These are phyloP conservation scores for Suillus hirtellus DNA, from an alignment of 768 basidiomycete species.

Conservation along the genomic window DNA sequence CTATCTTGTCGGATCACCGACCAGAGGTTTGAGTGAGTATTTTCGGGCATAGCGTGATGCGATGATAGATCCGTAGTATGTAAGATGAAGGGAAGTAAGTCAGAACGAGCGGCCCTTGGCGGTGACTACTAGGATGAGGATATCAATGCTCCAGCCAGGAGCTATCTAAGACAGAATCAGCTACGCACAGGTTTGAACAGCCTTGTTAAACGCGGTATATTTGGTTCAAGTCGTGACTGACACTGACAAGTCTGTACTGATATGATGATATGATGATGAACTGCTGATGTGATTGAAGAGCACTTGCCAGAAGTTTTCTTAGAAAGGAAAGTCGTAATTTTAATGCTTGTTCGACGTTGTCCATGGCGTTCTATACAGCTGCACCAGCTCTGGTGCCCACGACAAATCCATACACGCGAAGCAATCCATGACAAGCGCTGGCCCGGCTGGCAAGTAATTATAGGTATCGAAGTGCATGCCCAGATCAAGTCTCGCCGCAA, in stretches of 20 bases:
- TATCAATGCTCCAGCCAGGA: not conserved
- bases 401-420: conserved; percentile 14
- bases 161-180: not conserved
- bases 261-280: not conserved
- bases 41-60: not conserved
- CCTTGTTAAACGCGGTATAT: not conserved
- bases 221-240: not conserved
- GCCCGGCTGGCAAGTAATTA: conserved; percentile 87
- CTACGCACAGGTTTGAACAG: not conserved
- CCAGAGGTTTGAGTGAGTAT: conserved; percentile 20
- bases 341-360: conserved; percentile 25
- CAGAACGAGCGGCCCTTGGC: not conserved
- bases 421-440: conserved; percentile 43
- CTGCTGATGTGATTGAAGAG: not conserved
- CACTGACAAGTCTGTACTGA: not conserved
- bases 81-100: not conserved
- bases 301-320: conserved; percentile 2
- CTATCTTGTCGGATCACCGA: conserved; percentile 22
- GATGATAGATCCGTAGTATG: not conserved
- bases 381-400: conserved; percentile 18
- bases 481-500: conserved; percentile 88
- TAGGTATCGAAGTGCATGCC: conserved; percentile 95
- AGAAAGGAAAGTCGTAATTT: conserved; percentile 18
- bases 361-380: conserved; percentile 17
- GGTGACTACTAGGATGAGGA: not conserved